These are phyloP conservation scores for Syzygium grande DNA, from an alignment of 345 rosid species.

Conservation along the genomic window DNA sequence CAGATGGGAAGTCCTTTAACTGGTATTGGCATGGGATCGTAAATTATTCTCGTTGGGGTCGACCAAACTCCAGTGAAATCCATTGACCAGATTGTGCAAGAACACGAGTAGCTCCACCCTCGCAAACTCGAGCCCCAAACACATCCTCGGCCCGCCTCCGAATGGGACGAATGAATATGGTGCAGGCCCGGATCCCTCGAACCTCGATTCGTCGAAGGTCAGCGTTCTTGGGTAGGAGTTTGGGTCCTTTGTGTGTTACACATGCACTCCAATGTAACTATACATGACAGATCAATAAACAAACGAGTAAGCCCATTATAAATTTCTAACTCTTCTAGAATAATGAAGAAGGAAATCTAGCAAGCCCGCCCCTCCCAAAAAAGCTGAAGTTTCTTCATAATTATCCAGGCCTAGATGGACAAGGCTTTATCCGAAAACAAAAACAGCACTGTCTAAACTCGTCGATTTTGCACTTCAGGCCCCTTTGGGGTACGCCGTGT, in stretches of 20 bases:
- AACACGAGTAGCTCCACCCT: conserved; percentile 10
- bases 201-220: conserved; percentile 14
- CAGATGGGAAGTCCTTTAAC: conserved; percentile 8
- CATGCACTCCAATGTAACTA: not conserved
- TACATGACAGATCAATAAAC: not conserved
- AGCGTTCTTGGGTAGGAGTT: not conserved
- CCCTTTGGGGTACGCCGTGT: not conserved
- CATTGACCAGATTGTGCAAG: conserved; percentile 10
- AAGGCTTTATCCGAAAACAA: not conserved
- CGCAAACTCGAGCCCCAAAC: conserved; percentile 10
- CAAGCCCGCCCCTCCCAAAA: too few species aligned
- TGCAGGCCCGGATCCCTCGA: conserved; percentile 4
- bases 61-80: conserved; percentile 12
- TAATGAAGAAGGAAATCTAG: too few species aligned
- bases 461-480: not conserved
- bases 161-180: conserved; percentile 14
- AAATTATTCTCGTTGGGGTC: conserved; percentile 4
- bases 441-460: not conserved
- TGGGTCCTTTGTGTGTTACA: conserved; percentile 6
- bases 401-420: not conserved
- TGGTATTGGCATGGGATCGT: conserved; percentile 9
- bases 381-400: not conserved
- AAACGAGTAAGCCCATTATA: not conserved
- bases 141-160: conserved; percentile 25
- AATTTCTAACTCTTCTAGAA: not conserved